Evolutionary conservation across 2,329 filamentous ascomycete species (phyloP), one percentile per base, ranked within the genome.

Genomic region (Alternaria novae-zelandiae): DNA sequence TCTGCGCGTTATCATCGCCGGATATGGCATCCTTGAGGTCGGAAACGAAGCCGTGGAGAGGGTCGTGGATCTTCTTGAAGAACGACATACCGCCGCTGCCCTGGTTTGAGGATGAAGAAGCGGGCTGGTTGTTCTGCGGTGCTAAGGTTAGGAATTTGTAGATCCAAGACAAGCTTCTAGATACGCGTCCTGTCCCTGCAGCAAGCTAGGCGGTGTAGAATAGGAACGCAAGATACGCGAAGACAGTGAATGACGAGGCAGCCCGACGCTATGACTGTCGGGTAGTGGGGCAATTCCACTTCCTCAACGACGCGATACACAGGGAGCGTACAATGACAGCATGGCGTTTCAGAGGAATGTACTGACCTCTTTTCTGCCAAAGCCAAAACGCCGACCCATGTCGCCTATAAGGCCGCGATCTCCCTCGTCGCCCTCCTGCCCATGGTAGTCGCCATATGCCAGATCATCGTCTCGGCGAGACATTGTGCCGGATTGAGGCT

Each of bases 41-140:
- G 25, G 79, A 78, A 47, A 86, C 84, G 54, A 86, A 75, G 28
- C 81, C 83, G 56, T 86, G 81, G 36, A 88, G 81, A 15, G 83
- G 81, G 20, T 80, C 80, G 71, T 88, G 86, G 47, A 88, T 73
- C 73, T 87, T 88, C 54, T 85, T 84, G 69, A 89, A 84, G 57
- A 82, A 83, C 1, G 82, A 82, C 70, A 80, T 81, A 50, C 72
- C 71, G 69, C 73, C 70, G 65, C 72, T 70, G 41, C 67, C 74
- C 56, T 64, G 54, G 36, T 65, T 67, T n/a, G 73, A 74, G 47
- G 75, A 74, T 32, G 69, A 69, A 54, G 74, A 70, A 36, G 74
- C 12, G 17, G 55, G 68, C 59, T 72, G 75, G 26, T 69, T 64
- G 28, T 64, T 57, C 71, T 76, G 49, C n/a, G 13, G 13, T 32